Evolutionary conservation across 345 rosid genomes (phyloP).

Genomic region (Geranium brycei): DNA sequence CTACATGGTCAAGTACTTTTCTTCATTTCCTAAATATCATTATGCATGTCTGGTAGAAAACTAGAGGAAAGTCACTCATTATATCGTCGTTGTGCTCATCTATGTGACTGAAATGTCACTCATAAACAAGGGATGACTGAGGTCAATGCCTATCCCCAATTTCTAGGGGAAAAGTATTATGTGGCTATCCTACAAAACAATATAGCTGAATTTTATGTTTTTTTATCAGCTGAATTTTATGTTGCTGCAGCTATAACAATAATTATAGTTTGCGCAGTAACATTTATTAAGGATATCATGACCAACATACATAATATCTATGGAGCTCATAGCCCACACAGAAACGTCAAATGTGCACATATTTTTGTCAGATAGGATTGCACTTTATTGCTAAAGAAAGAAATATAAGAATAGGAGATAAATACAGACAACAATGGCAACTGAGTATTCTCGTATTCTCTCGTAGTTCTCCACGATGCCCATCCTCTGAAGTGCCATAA

Average conservation of each 20-base stretch:
- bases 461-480: slow-evolving; percentile 88
- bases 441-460: slow-evolving; percentile 74
- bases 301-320: not conserved
- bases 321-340: too few species aligned
- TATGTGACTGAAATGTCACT: not conserved
- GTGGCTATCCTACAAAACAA: not conserved
- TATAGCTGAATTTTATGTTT: not conserved
- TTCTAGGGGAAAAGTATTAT: not conserved
- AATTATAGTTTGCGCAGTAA: not conserved
- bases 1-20: not conserved
- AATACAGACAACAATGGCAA: slow-evolving; percentile 86
- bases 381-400: not conserved
- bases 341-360: too few species aligned
- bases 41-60: not conserved
- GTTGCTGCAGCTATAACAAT: not conserved
- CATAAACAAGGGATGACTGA: too few species aligned
- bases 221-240: not conserved
- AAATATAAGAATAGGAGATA: slow-evolving; percentile 16
- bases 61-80: not conserved
- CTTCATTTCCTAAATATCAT: not conserved
- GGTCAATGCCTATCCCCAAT: not conserved
- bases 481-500: slow-evolving; percentile 98
- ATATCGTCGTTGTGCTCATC: not conserved
- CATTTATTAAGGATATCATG: not conserved
- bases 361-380: too few species aligned